A percentile compares a stretch with the other conserved stretches of the same genome.
phyloP scores from a whole-genome alignment of 2,329 filamentous ascomycete genomes.

The Monilinia vaccinii-corymbosi region DNA sequence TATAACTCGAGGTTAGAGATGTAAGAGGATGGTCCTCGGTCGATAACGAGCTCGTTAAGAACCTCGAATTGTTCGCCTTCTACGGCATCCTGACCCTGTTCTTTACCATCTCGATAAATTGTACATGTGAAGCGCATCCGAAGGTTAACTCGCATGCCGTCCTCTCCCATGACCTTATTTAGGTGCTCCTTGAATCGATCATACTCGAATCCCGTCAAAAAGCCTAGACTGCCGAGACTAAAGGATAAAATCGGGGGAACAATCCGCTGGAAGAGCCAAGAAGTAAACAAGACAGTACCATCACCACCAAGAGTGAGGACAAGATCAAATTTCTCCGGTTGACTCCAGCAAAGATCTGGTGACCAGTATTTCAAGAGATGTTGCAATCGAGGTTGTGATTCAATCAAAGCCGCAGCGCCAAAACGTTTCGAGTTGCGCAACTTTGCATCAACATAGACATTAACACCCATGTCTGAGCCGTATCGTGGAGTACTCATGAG shows the following conservation, averaged over 20 bases:
- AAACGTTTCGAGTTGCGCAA: slow-evolving; percentile 83
- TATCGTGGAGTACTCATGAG: slow-evolving; percentile 83
- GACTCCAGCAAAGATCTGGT: slow-evolving; percentile 87
- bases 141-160: slow-evolving; percentile 93
- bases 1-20: slow-evolving; percentile 96
- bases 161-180: slow-evolving; percentile 82
- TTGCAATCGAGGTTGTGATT: slow-evolving; percentile 65
- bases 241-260: slow-evolving; percentile 81
- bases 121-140: slow-evolving; percentile 99
- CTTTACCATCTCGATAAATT: slow-evolving; percentile 68
- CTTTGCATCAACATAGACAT: slow-evolving; percentile 97
- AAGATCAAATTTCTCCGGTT: slow-evolving; percentile 90
- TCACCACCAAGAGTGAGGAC: slow-evolving; percentile 83
- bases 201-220: slow-evolving; percentile 82
- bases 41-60: slow-evolving; percentile 95
- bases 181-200: slow-evolving; percentile 80
- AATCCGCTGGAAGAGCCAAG: slow-evolving; percentile 85
- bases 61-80: slow-evolving; percentile 97
- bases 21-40: slow-evolving; percentile 91
- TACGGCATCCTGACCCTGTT: slow-evolving; percentile 54
- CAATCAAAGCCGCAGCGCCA: slow-evolving; percentile 61
- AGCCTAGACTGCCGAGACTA: slow-evolving; percentile 76
- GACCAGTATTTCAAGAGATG: slow-evolving; percentile 93
- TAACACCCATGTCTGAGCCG: slow-evolving; percentile 80
- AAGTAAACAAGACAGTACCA: slow-evolving; percentile 80